Evolutionary conservation across 805 yeast species (phyloP).

Genomic region (Starmerella asiatica): DNA sequence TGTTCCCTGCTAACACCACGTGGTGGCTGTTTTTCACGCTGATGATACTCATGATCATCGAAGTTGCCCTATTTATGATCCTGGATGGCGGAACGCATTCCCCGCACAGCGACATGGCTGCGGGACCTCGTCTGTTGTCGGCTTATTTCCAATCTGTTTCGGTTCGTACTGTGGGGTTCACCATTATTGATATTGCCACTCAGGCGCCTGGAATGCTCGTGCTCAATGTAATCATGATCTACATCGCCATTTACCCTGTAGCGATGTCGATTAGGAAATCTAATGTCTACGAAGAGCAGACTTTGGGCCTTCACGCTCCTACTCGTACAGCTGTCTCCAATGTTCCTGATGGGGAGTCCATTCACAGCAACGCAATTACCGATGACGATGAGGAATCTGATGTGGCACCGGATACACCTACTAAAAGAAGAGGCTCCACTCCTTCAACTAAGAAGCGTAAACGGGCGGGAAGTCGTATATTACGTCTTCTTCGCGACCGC

Average conservation of each 20-base stretch:
- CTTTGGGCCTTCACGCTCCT: constrained; percentile 50
- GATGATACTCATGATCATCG: constrained; percentile 58
- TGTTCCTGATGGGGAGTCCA: not conserved
- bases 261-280: constrained; percentile 95
- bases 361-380: constrained; percentile 6
- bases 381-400: not conserved
- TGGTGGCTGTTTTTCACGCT: constrained; percentile 79
- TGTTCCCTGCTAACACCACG: constrained; percentile 86
- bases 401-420: too few relatives aligned
- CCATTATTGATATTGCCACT: constrained; percentile 51
- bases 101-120: constrained; percentile 41
- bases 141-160: constrained; percentile 86
- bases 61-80: constrained; percentile 65
- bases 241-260: constrained; percentile 86
- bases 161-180: constrained; percentile 88
- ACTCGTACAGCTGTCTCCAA: not conserved
- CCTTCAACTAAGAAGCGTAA: not conserved
- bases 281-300: constrained; percentile 94
- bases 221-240: constrained; percentile 93
- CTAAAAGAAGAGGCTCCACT: too few relatives aligned
- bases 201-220: constrained; percentile 89
- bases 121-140: constrained; percentile 58
- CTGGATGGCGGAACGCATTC: constrained; percentile 40
- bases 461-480: not conserved
- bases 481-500: too few relatives aligned